Conservation (phyloP, 1,284 basidiomycete genomes). For the Golubevia pallescens region DNA sequence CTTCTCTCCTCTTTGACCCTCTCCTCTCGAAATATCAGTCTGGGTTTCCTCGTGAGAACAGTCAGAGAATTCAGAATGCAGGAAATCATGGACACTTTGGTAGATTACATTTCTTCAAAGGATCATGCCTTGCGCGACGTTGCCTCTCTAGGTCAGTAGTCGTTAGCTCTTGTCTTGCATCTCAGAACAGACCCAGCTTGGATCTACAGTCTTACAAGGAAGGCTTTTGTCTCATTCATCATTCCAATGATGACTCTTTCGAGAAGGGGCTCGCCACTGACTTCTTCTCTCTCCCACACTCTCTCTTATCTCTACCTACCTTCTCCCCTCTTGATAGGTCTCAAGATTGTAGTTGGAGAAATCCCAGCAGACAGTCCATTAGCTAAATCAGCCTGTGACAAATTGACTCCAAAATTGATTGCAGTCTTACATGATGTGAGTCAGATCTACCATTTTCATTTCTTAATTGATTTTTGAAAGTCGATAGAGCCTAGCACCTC, state of each 20-base stretch:
- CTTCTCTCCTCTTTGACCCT: no score
- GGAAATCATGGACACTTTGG: constrained; percentile 82
- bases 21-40: no score
- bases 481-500: constrained; percentile 4
- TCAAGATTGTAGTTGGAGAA: constrained; percentile 92
- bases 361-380: constrained; percentile 80
- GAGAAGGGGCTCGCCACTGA: no score
- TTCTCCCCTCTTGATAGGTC: constrained; percentile 69
- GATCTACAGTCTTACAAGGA: no score
- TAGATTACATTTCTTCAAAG: constrained; percentile 80
- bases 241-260: no score
- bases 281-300: no score
- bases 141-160: constrained; percentile 75
- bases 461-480: constrained; percentile 1
- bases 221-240: no score
- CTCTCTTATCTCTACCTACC: no score
- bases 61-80: constrained; percentile 82
- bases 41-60: constrained; percentile 85
- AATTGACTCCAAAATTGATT: constrained; percentile 83
- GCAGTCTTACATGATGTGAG: constrained; percentile 77
- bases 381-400: constrained; percentile 79
- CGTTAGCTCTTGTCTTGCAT: constrained; percentile 2
- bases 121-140: constrained; percentile 92
- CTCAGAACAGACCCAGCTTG: no score
- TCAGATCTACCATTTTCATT: constrained; percentile 4